Percentiles rank a stretch among this genome's conserved stretches.
phyloP scores from a whole-genome alignment of 768 basidiomycete genomes.

The Collybia mongolica region DNA sequence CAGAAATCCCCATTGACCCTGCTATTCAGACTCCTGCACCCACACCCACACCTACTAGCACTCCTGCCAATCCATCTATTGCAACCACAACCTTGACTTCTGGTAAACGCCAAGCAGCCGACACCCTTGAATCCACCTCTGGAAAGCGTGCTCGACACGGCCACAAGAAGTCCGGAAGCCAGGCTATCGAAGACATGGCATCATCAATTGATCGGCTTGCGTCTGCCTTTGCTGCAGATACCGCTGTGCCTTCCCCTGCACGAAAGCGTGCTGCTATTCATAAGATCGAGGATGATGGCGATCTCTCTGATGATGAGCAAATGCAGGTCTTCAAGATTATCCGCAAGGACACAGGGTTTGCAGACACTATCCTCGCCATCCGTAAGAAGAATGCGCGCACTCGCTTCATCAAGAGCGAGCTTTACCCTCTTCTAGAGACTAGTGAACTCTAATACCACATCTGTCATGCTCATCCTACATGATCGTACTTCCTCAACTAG shows the following conservation, averaged over 20 bases:
- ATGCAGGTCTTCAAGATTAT: slow-evolving; percentile 12
- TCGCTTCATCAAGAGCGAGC: slow-evolving; percentile 9
- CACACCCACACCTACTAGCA: not conserved
- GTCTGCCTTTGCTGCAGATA: slow-evolving; percentile 8
- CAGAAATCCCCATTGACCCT: not conserved
- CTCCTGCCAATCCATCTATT: too few relatives aligned
- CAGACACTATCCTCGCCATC: slow-evolving; percentile 14
- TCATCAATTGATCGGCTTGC: slow-evolving; percentile 16
- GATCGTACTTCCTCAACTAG: too few relatives aligned
- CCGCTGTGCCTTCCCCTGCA: slow-evolving; percentile 6
- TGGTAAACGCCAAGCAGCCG: slow-evolving; percentile 6
- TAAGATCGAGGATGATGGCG: slow-evolving; percentile 15
- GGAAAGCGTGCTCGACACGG: not conserved
- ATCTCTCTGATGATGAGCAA: slow-evolving; percentile 18
- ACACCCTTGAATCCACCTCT: slow-evolving; percentile 2
- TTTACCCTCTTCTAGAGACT: not conserved
- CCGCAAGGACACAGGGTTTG: slow-evolving; percentile 10
- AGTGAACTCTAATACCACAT: not conserved
- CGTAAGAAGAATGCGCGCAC: slow-evolving; percentile 12
- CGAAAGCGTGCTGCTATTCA: slow-evolving; percentile 11
- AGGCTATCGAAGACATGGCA: slow-evolving; percentile 13
- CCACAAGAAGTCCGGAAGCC: slow-evolving; percentile 9
- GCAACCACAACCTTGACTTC: slow-evolving; percentile 1
- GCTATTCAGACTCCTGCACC: not conserved
- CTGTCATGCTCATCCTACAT: too few relatives aligned